Conservation (phyloP, 805 yeast species). For the Yarrowia sp. region DNA sequence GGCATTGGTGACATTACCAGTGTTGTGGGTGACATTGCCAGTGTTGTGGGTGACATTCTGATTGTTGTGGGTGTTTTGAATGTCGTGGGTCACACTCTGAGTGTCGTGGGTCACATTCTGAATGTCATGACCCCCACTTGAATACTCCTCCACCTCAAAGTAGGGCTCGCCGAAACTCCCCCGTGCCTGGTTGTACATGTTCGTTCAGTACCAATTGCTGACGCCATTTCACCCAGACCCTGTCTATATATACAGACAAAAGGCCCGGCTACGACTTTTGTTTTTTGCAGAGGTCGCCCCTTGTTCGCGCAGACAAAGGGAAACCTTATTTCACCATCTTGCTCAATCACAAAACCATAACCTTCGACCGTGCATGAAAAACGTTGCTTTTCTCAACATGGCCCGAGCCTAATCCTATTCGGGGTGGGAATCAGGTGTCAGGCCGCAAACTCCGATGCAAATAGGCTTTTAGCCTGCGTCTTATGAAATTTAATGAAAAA, state of each 20-base stretch:
- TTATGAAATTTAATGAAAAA: background rate
- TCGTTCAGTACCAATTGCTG: too few species aligned
- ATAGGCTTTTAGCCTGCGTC: slow-evolving; percentile 26
- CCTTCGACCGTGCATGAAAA: background rate
- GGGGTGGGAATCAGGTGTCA: slow-evolving; percentile 16
- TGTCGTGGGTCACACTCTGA: too few species aligned
- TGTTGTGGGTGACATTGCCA: too few species aligned
- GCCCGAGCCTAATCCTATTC: background rate
- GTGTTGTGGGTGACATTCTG: too few species aligned
- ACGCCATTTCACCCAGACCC: background rate
- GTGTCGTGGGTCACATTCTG: too few species aligned
- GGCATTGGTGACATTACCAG: too few species aligned
- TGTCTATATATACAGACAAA: slow-evolving; percentile 6
- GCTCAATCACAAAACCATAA: slow-evolving; percentile 13
- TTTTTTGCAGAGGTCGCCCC: background rate
- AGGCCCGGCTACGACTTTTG: too few species aligned
- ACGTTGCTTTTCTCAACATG: slow-evolving; percentile 24
- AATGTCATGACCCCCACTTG: too few species aligned
- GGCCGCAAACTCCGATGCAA: slow-evolving; percentile 11
- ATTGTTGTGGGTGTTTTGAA: too few species aligned
- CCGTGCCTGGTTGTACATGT: slow-evolving; percentile 17
- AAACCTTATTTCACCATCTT: slow-evolving; percentile 4
- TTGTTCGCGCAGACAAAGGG: background rate
- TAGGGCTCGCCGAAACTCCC: slow-evolving; percentile 9
- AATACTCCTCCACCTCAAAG: background rate